These are phyloP conservation scores for Monosporascus sp. DNA, from an alignment of 2,329 filamentous ascomycete genomes.

Conservation along the genomic window DNA sequence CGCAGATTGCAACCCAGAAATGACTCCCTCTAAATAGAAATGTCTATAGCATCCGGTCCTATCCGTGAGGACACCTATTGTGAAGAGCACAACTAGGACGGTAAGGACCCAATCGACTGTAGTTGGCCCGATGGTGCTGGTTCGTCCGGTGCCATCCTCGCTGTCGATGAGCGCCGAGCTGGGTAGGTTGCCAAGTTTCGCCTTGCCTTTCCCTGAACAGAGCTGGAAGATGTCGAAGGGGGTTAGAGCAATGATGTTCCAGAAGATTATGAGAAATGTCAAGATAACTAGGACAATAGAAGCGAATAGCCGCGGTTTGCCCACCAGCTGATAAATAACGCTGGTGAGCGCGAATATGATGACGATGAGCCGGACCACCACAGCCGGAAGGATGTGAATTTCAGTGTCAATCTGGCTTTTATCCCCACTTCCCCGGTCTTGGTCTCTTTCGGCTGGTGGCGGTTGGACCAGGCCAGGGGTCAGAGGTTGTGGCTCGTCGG, in stretches of 20 bases:
- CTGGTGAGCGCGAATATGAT: not conserved
- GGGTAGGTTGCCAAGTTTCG: not conserved
- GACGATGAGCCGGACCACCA: not conserved
- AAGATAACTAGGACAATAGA: not conserved
- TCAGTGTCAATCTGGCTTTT: not conserved
- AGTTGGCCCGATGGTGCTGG: too few relatives aligned
- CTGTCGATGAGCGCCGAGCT: not conserved
- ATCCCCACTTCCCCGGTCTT: not conserved
- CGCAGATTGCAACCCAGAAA: too few relatives aligned
- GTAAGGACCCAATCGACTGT: too few relatives aligned
- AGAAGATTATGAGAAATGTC: not conserved
- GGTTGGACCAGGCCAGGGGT: not conserved
- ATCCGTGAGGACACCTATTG: too few relatives aligned
- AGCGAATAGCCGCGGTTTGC: not conserved
- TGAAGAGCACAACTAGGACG: too few relatives aligned
- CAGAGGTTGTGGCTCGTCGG: not conserved
- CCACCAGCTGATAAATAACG: not conserved
- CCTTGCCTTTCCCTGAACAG: not conserved
- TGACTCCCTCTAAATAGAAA: too few relatives aligned
- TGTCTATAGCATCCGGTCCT: too few relatives aligned
- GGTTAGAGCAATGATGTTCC: not conserved
- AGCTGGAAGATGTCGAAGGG: not conserved
- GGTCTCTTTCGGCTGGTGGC: not conserved
- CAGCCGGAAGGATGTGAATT: not conserved
- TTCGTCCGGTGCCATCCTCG: not conserved